Evolutionary conservation across 1,284 basidiomycete genomes (phyloP).

Genomic region (Leccinum proliferum): DNA sequence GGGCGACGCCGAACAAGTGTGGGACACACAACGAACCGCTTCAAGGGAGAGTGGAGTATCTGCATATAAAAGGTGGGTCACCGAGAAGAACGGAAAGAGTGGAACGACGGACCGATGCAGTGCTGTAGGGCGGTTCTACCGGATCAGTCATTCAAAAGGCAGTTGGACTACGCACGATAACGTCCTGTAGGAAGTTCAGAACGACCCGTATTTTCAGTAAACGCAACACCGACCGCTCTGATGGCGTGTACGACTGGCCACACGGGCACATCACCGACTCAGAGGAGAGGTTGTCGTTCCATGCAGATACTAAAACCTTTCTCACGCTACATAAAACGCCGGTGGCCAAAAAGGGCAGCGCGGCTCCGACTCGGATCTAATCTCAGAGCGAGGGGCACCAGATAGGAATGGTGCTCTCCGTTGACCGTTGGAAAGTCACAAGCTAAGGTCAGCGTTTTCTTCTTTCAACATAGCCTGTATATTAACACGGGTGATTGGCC

Average conservation of each 20-base stretch:
- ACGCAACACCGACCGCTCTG: conserved; percentile 39
- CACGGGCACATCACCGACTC: conserved; percentile 45
- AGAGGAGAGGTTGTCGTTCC: conserved; percentile 32
- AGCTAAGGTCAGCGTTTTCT: too few relatives aligned
- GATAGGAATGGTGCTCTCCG: too few relatives aligned
- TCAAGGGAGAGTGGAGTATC: conserved; percentile 28
- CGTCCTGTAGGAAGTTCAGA: conserved; percentile 39
- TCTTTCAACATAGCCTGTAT: too few relatives aligned
- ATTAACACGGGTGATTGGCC: too few relatives aligned
- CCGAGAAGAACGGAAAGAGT: not conserved
- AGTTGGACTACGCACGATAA: conserved; percentile 41
- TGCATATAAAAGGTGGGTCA: conserved; percentile 1
- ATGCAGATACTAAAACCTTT: conserved; percentile 13
- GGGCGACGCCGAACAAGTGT: not conserved
- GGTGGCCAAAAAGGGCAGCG: too few relatives aligned
- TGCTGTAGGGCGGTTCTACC: conserved; percentile 12
- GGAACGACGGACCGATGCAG: conserved; percentile 25
- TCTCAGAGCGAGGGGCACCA: too few relatives aligned
- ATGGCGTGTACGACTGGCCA: conserved; percentile 75
- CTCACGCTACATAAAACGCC: not conserved
- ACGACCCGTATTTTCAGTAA: not conserved
- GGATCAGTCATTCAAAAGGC: conserved; percentile 7
- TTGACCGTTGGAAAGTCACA: too few relatives aligned
- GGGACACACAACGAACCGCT: conserved; percentile 20
- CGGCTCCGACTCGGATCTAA: too few relatives aligned